A percentile compares a stretch with the other conserved stretches of the same genome.
These are phyloP conservation scores for Solanum pinnatisectum DNA, from an alignment of 257 asterid species.

Conservation along the genomic window DNA sequence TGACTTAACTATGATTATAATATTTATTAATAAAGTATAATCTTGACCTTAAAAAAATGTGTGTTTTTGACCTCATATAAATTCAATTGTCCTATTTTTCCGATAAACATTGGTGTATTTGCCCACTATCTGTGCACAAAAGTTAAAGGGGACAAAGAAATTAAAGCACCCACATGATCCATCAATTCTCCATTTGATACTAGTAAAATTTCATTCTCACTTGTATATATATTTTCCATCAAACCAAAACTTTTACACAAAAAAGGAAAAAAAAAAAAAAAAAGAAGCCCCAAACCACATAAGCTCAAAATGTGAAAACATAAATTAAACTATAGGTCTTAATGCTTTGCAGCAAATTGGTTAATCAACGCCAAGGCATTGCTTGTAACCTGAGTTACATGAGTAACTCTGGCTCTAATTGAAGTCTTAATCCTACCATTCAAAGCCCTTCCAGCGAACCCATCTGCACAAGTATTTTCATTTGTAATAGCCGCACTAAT, in stretches of 20 bases:
- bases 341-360: conserved; percentile 43
- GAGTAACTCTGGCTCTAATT: conserved; percentile 42
- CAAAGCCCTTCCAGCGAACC: conserved; percentile 43
- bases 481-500: conserved; percentile 71
- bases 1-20: no score
- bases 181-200: background rate
- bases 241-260: background rate
- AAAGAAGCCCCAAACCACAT: no score
- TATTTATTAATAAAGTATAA: no score
- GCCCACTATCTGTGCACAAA: background rate
- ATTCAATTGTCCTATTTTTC: no score
- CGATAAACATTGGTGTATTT: background rate
- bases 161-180: background rate
- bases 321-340: background rate
- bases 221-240: background rate
- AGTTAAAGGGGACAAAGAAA: background rate
- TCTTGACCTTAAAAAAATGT: no score
- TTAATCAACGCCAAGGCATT: conserved; percentile 57
- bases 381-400: conserved; percentile 58
- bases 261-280: background rate
- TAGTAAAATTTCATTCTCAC: background rate
- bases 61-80: background rate
- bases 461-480: conserved; percentile 49
- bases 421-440: conserved; percentile 42
- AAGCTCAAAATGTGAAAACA: background rate